Evolutionary conservation across 2,329 filamentous ascomycete species (phyloP).

Genomic region (Exophiala mesophila): DNA sequence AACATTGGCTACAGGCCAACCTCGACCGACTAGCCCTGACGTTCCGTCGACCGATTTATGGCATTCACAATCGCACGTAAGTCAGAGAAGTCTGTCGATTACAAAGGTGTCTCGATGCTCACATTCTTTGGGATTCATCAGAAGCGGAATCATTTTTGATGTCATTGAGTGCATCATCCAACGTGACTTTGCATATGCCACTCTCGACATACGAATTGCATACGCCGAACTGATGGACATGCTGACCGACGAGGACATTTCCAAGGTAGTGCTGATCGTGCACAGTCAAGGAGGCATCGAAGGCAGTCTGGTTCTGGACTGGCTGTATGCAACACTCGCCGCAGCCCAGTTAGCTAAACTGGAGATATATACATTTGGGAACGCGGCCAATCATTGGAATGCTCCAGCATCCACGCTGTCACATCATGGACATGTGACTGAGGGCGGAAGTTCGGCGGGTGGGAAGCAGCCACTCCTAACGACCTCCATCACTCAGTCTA

Average conservation of each 20-base stretch:
- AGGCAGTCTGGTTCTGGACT: conserved; percentile 67
- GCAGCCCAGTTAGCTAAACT: conserved; percentile 62
- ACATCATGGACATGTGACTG: conserved; percentile 30
- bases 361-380: conserved; percentile 72
- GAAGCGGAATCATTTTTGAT: conserved; percentile 65
- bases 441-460: conserved; percentile 7
- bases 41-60: conserved; percentile 65
- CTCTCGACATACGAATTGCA: conserved; percentile 54
- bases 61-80: conserved; percentile 70
- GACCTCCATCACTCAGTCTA: conserved; percentile 4
- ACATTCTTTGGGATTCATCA: too few relatives aligned
- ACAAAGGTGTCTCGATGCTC: too few relatives aligned
- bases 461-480: background rate
- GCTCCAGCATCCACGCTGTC: conserved; percentile 49
- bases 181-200: conserved; percentile 68
- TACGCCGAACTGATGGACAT: conserved; percentile 61
- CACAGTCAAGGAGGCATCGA: conserved; percentile 77
- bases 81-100: too few relatives aligned
- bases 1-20: conserved; percentile 66
- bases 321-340: conserved; percentile 67
- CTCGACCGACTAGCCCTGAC: conserved; percentile 66
- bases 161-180: conserved; percentile 73
- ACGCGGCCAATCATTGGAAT: conserved; percentile 76
- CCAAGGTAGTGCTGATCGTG: conserved; percentile 67
- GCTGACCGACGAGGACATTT: conserved; percentile 57